Percentiles rank a stretch among this genome's conserved stretches.
phyloP scores from a whole-genome alignment of 106 monocot genomes.

The Agapanthus africanus region DNA sequence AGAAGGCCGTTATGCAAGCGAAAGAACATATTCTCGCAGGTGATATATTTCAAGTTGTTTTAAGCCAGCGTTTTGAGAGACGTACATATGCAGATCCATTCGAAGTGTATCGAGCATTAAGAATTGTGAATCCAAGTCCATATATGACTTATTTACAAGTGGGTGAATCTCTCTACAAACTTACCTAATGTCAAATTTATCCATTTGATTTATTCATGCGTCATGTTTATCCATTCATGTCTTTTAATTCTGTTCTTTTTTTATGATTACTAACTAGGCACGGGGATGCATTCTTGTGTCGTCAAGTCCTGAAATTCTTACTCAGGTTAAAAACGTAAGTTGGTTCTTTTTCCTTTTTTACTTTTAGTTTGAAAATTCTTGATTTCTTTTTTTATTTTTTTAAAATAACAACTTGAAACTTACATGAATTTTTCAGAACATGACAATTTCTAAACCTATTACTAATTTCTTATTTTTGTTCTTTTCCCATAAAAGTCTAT shows the following conservation, averaged over 20 bases:
- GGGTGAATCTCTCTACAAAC: not conserved
- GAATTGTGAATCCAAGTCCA: slow-evolving; percentile 96
- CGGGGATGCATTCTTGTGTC: slow-evolving; percentile 89
- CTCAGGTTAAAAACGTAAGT: slow-evolving; percentile 61
- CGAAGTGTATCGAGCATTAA: slow-evolving; percentile 87
- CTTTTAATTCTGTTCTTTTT: not conserved
- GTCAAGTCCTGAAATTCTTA: slow-evolving; percentile 97
- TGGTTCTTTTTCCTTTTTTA: not conserved
- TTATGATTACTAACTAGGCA: slow-evolving; percentile 42
- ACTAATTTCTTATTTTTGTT: not conserved
- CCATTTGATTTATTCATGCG: not conserved
- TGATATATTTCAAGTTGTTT: slow-evolving; percentile 92
- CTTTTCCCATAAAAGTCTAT: not conserved
- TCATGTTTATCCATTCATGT: not conserved
- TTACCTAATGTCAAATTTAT: not conserved
- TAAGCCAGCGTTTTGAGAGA: slow-evolving; percentile 94
- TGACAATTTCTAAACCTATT: not conserved
- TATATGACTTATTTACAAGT: slow-evolving; percentile 95
- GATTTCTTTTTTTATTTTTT: not conserved
- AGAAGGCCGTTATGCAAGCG: slow-evolving; percentile 62
- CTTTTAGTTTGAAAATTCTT: not conserved
- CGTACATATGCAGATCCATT: slow-evolving; percentile 86
- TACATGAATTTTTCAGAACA: not conserved
- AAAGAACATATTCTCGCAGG: slow-evolving; percentile 96
- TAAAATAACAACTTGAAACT: not conserved